These are phyloP conservation scores for Amanita fuliginea DNA, from an alignment of 768 basidiomycete species.

Conservation along the genomic window DNA sequence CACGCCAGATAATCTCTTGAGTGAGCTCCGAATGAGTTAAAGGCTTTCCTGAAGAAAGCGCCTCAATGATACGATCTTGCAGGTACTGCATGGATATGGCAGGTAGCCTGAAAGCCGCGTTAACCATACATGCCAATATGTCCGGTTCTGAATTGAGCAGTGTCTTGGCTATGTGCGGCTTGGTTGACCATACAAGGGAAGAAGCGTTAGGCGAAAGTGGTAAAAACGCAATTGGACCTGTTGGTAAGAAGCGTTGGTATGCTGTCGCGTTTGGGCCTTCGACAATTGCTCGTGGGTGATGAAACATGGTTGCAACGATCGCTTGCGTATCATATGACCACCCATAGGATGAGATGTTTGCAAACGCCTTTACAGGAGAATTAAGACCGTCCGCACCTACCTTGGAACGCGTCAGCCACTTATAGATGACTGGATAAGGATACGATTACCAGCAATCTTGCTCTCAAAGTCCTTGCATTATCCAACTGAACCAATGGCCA, in stretches of 20 bases:
- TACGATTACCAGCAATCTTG: conserved; percentile 58
- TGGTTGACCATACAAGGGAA: conserved; percentile 93
- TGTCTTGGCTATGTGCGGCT: conserved; percentile 61
- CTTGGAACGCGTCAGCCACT: conserved; percentile 22
- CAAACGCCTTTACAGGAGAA: conserved; percentile 84
- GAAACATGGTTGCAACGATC: conserved; percentile 79
- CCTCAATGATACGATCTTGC: conserved; percentile 47
- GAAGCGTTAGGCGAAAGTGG: conserved; percentile 71
- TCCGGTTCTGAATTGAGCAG: conserved; percentile 54
- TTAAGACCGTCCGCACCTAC: conserved; percentile 95
- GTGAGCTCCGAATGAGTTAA: conserved; percentile 38
- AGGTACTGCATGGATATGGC: conserved; percentile 62
- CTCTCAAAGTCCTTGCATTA: conserved; percentile 50
- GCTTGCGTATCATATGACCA: conserved; percentile 88
- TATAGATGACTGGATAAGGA: not conserved
- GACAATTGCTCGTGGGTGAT: conserved; percentile 53
- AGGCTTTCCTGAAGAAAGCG: conserved; percentile 29
- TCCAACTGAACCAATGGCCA: conserved; percentile 80
- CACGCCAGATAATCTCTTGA: conserved; percentile 64
- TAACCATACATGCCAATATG: conserved; percentile 67
- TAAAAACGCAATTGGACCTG: conserved; percentile 92
- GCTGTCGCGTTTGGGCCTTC: conserved; percentile 67
- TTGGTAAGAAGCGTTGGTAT: conserved; percentile 90
- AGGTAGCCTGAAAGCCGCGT: conserved; percentile 84
- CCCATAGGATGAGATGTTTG: conserved; percentile 78